Evolutionary conservation across 2,329 filamentous ascomycete species (phyloP).

Genomic region (Curvularia spicifera): DNA sequence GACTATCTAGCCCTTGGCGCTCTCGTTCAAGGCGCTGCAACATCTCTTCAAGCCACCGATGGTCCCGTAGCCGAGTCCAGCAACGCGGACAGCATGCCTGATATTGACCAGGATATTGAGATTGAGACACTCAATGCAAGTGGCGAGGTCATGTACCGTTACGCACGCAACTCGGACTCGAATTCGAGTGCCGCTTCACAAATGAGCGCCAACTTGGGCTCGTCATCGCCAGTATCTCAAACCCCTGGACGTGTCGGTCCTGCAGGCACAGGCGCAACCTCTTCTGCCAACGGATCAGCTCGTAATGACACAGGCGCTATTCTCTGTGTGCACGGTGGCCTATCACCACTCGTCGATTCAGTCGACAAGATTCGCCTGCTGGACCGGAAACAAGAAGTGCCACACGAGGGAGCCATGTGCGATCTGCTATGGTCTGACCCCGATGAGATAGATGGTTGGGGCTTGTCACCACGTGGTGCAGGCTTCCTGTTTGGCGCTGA

Average conservation of each 20-base stretch:
- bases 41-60: constrained; percentile 67
- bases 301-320: constrained; percentile 70
- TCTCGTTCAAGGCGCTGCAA: constrained; percentile 83
- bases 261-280: constrained; percentile 79
- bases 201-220: constrained; percentile 42
- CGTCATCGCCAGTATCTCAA: constrained; percentile 46
- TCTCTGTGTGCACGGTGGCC: constrained; percentile 91
- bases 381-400: constrained; percentile 94
- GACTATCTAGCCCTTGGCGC: constrained; percentile 93
- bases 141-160: constrained; percentile 77
- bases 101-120: constrained; percentile 76
- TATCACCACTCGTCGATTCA: constrained; percentile 88
- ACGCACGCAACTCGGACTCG: constrained; percentile 58
- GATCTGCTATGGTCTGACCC: constrained; percentile 98
- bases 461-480: constrained; percentile 88
- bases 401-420: constrained; percentile 98
- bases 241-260: constrained; percentile 67
- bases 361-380: constrained; percentile 95
- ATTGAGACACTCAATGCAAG: constrained; percentile 91
- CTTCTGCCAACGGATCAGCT: constrained; percentile 64
- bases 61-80: constrained; percentile 59
- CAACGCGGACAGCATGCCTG: constrained; percentile 56
- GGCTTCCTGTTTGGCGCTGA: constrained; percentile 95
- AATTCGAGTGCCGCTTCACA: constrained; percentile 47
- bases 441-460: constrained; percentile 98